Evolutionary conservation across 2,329 filamentous ascomycete species (phyloP), one percentile per base, ranked within the genome.

Genomic region (Hirsutella thompsonii): DNA sequence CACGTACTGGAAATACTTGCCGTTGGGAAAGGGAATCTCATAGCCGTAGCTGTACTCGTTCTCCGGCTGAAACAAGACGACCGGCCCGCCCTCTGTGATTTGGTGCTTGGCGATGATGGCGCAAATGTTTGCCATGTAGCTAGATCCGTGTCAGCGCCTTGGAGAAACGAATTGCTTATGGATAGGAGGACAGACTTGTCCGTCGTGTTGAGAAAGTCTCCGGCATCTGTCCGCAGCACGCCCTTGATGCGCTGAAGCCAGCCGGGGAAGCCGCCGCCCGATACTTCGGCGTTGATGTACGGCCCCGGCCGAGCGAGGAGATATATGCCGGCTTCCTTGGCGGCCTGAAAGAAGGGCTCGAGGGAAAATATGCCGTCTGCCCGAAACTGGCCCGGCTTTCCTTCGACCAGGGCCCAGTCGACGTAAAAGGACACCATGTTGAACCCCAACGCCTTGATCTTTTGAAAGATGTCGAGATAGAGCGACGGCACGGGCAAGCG

Each of bases 401-500:
- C 83, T 55, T 92, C 85, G 0, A 87, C 58, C 2, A 90, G 63
- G 3, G 81, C 82, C 86, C 84, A 93, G 50, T 88, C 73, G 6
- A 80, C 68, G 52, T 90, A 90, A 57, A 89, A 87, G 0, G 82
- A 87, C 1, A 89, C 81, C 36, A 76, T 73, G 50, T 83, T 90
- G 61, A 87, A 89, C 0, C 86, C 86, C 2, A 88, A 61, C 0
- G 83, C 80, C 58, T 83, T 88, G 57, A 90, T 76, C 60, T 93
- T 93, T 52, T 92, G 80, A 50, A 93, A 81, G 2, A 90, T 55
- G 48, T 90, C 85, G 8, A 83, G 66, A 66, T 79, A 71, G 0
- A 71, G 53, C 1, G 58, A 61, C 0, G 67, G 64, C 0, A 68
- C 65, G 0, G 68, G 67, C 1, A 70, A 56, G 1, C 68, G 62